These are phyloP conservation scores for Cubamyces sp. DNA, from an alignment of 768 basidiomycete genomes.

Conservation along the genomic window DNA sequence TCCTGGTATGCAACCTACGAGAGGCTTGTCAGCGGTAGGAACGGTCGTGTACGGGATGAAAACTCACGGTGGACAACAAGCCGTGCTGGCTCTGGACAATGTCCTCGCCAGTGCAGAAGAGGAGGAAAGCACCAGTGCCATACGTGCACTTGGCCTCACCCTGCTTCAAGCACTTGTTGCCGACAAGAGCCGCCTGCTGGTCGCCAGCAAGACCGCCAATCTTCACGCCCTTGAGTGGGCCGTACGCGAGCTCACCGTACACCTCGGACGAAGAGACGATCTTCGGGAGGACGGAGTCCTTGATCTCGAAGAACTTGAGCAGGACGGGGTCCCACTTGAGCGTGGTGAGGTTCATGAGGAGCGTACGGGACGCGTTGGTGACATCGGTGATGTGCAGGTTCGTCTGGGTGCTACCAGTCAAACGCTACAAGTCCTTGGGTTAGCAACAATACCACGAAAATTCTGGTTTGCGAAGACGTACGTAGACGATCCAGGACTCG, in stretches of 20 bases:
- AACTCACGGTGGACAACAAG: conserved; percentile 79
- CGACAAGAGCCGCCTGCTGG: conserved; percentile 95
- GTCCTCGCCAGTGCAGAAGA: conserved; percentile 92
- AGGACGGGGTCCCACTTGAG: conserved; percentile 84
- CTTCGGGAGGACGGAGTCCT: conserved; percentile 76
- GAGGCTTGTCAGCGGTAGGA: background rate
- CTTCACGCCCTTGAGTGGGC: conserved; percentile 72
- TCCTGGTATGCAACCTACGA: conserved; percentile 86
- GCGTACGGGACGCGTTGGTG: conserved; percentile 95
- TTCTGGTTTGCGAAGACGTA: conserved; percentile 40
- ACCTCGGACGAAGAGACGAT: conserved; percentile 92
- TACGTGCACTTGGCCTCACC: conserved; percentile 99
- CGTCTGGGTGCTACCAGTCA: conserved; percentile 74
- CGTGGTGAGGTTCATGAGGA: conserved; percentile 82
- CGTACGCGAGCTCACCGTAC: conserved; percentile 77
- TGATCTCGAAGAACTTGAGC: conserved; percentile 85
- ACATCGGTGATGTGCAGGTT: conserved; percentile 88
- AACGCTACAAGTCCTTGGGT: conserved; percentile 53
- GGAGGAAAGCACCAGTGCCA: conserved; percentile 94
- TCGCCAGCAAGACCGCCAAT: conserved; percentile 97
- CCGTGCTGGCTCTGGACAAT: conserved; percentile 87
- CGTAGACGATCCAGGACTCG: conserved; percentile 95
- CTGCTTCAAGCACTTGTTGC: conserved; percentile 90
- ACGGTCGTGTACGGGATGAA: no score
- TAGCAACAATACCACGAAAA: background rate